These are phyloP conservation scores for Actinomucor elegans DNA, from an alignment of 371 early-diverging fungal genomes.

Conservation along the genomic window DNA sequence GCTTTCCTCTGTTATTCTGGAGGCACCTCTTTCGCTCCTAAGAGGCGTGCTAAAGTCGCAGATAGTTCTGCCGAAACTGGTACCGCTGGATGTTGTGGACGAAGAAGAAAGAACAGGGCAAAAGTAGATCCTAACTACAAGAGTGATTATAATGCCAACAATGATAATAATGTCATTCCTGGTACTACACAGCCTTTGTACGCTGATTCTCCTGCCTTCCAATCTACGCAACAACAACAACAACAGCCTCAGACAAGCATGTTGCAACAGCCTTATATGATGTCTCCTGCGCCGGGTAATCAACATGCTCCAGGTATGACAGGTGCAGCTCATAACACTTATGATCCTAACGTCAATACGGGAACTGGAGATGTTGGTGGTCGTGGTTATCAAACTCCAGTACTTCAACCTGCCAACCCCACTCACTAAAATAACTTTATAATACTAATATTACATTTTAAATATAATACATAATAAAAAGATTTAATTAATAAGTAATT, in stretches of 20 bases:
- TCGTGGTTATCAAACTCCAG: slow-evolving; percentile 20
- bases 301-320: background rate
- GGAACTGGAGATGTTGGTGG: background rate
- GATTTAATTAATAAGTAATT: no score
- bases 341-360: background rate
- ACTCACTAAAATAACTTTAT: slow-evolving; percentile 3
- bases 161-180: background rate
- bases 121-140: slow-evolving; percentile 7
- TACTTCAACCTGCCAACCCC: slow-evolving; percentile 16
- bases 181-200: slow-evolving; percentile 3
- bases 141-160: background rate
- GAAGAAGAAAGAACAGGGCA: slow-evolving; percentile 4
- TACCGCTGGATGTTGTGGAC: background rate
- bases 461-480: no score
- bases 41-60: background rate
- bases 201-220: slow-evolving; percentile 1
- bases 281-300: background rate
- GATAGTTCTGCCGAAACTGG: background rate
- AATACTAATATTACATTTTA: background rate
- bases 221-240: background rate
- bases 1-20: slow-evolving; percentile 14
- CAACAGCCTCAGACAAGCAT: background rate
- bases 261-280: slow-evolving; percentile 19
- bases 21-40: background rate
- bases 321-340: background rate